Conservation (phyloP, 208 protist genomes). For the Leptomonas pyrrhocoris region DNA sequence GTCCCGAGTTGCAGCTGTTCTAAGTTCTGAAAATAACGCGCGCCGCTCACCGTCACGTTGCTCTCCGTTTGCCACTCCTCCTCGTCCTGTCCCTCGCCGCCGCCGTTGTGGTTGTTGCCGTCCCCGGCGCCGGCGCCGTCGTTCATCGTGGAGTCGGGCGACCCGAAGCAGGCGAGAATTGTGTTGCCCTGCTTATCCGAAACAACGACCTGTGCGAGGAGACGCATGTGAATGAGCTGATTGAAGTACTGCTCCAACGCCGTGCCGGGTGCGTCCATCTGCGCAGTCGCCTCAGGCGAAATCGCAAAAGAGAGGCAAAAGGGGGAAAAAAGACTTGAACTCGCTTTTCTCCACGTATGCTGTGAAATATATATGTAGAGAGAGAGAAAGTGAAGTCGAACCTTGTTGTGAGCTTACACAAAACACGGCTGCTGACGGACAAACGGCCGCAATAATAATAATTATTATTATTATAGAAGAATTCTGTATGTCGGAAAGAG, state of each 20-base stretch:
- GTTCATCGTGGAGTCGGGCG: not conserved
- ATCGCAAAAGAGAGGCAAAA: constrained; percentile 1
- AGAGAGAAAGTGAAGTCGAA: not conserved
- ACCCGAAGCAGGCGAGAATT: constrained; percentile 76
- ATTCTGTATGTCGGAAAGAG: not conserved
- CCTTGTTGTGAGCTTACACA: too few species aligned
- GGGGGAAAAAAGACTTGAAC: too few species aligned
- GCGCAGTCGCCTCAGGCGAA: not conserved
- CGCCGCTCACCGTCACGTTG: constrained; percentile 83
- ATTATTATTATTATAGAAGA: not conserved
- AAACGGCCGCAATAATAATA: constrained; percentile 11
- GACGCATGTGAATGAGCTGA: constrained; percentile 80
- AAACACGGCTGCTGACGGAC: not conserved
- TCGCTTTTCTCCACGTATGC: too few species aligned
- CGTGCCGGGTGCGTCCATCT: constrained; percentile 59
- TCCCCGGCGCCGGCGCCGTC: constrained; percentile 18
- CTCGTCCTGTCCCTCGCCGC: constrained; percentile 28
- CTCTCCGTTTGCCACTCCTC: constrained; percentile 66
- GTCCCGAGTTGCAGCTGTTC: constrained; percentile 74
- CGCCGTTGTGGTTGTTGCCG: constrained; percentile 11
- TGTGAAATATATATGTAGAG: too few species aligned
- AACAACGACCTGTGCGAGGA: constrained; percentile 78
- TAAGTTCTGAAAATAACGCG: constrained; percentile 77
- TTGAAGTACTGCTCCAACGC: constrained; percentile 90
- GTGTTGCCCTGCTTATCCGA: constrained; percentile 84